Evolutionary conservation across 305 asterid species (phyloP), one percentile per base, ranked within the genome.

Genomic region (Nicotiana rustica): DNA sequence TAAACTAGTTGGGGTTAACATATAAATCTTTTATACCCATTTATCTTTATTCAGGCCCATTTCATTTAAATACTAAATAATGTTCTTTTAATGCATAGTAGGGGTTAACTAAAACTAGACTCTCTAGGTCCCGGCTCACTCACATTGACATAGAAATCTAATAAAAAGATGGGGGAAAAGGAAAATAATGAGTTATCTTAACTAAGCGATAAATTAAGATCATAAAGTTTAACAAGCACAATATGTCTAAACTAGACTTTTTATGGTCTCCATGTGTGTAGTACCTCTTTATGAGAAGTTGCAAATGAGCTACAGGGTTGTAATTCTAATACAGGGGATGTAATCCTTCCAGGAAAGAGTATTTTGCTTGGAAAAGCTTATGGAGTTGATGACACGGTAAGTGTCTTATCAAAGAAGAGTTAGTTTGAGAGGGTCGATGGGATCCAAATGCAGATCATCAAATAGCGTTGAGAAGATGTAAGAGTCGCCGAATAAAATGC

Each of bases 11-110:
- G 31, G 56, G 77, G 14, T 36, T 68, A 69, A 69, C 33, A 69
- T 38, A 69, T 68, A 69, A 69, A 69, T 38, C 33, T 10, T 41
- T 69, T 18, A 56, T 69, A 69, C 6, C 35, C 55, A 69, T 69
- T 41, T 41, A 69, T 29, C 78, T 44, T 41, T 70, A 44, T 70
- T 68, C 4, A 70, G 18, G 36, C 18, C 47, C 59, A 44, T 44
- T 44, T 44, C 78, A 44, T 70, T 19, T 70, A 41, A 44, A 44
- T 33, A 19, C 21, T 13, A 38, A 69, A 69, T n/a, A 31, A 69
- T 69, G 33, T 69, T 70, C 59, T 70, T 70, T 70, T 44, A 19
- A 44, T 44, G 35, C 60, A 70, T 41, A 44, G 55, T 44, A 12
- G 60, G 59, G 4, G 36, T 44, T 44, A 57, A 70, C 38, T 19